These are phyloP conservation scores for Sugiyamaella smithiae DNA, from an alignment of 805 yeast species.

Conservation along the genomic window DNA sequence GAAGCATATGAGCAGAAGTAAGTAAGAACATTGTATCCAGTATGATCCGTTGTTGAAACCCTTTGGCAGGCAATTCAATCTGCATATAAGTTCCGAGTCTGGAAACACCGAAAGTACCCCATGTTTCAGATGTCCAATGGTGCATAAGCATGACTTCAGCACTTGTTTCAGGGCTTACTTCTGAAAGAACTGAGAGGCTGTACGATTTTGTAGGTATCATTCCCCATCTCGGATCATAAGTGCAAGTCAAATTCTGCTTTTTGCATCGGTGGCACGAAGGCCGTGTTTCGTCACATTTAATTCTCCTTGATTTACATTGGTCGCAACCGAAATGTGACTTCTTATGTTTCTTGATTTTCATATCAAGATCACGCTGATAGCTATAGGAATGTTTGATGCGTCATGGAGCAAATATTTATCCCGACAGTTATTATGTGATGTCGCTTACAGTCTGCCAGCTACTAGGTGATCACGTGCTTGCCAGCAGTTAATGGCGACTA, in stretches of 20 bases:
- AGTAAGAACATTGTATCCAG: slow-evolving; percentile 5
- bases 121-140: slow-evolving; percentile 7
- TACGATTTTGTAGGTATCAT: neutral
- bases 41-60: slow-evolving; percentile 3
- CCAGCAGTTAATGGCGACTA: no score
- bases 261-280: slow-evolving; percentile 56
- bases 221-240: neutral
- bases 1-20: slow-evolving; percentile 8
- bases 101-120: neutral
- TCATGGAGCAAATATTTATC: no score
- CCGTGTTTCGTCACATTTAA: slow-evolving; percentile 63
- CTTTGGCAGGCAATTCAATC: neutral
- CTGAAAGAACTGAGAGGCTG: neutral
- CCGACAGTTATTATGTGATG: no score
- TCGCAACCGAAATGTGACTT: slow-evolving; percentile 73
- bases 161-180: neutral
- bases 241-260: neutral
- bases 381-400: no score
- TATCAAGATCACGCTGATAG: no score
- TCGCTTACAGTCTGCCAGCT: no score
- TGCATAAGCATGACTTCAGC: slow-evolving; percentile 2
- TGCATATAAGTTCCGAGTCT: slow-evolving; percentile 1
- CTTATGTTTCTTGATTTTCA: slow-evolving; percentile 1
- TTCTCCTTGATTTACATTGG: slow-evolving; percentile 60
- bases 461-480: no score